phyloP scores from a whole-genome alignment of 371 early-diverging fungal species.

The Mucor piriformis region DNA sequence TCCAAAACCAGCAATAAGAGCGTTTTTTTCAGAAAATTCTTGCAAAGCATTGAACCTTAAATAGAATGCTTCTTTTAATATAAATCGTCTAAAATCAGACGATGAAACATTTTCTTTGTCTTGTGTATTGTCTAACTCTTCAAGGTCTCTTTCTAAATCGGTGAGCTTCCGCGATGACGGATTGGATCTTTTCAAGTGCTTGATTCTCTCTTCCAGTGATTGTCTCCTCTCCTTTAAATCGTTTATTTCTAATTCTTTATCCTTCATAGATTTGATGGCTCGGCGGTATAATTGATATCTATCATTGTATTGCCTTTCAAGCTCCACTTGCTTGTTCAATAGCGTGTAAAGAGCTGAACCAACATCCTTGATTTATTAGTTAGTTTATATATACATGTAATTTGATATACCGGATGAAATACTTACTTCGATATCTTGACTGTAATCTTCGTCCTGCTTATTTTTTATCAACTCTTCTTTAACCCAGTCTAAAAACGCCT shows the following conservation, averaged over 20 bases:
- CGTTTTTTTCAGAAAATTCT: slow-evolving; percentile 38
- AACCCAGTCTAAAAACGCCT: slow-evolving; percentile 36
- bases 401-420: neutral
- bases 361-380: slow-evolving; percentile 29
- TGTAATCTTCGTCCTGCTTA: slow-evolving; percentile 13
- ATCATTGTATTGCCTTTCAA: slow-evolving; percentile 33
- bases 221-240: slow-evolving; percentile 28
- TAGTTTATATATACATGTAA: neutral
- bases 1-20: slow-evolving; percentile 38
- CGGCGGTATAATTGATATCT: slow-evolving; percentile 31
- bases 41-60: slow-evolving; percentile 39
- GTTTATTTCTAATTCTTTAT: slow-evolving; percentile 22
- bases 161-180: slow-evolving; percentile 18
- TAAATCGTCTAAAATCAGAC: slow-evolving; percentile 33
- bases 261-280: slow-evolving; percentile 35
- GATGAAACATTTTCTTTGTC: slow-evolving; percentile 18
- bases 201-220: slow-evolving; percentile 23
- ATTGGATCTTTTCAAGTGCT: slow-evolving; percentile 26
- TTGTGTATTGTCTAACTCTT: neutral
- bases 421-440: slow-evolving; percentile 13
- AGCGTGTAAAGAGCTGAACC: slow-evolving; percentile 30
- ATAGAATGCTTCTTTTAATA: slow-evolving; percentile 41
- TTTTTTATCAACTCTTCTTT: slow-evolving; percentile 26
- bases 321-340: slow-evolving; percentile 37
- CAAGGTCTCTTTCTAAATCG: slow-evolving; percentile 33